phyloP scores from a whole-genome alignment of 75 land plant species.

The Isoetes taiwanensis region DNA sequence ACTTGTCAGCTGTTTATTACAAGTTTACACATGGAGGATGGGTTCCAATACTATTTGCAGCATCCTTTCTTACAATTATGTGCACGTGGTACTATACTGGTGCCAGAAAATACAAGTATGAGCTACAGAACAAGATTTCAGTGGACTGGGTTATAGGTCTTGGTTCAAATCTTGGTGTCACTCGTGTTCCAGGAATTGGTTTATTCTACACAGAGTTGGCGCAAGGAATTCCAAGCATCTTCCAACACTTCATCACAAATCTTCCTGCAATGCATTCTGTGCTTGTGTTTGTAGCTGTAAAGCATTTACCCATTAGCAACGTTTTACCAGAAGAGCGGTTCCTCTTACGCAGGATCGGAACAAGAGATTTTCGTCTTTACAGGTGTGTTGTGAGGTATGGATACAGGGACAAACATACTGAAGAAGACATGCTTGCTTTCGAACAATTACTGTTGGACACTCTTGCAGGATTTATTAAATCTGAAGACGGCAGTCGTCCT shows the following conservation, averaged over 20 bases:
- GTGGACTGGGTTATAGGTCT: conserved; percentile 5
- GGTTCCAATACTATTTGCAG: not conserved
- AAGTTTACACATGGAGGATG: conserved; percentile 1
- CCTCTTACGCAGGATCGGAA: too few species aligned
- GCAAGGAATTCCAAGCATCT: not conserved
- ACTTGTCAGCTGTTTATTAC: not conserved
- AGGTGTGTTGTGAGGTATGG: conserved; percentile 78
- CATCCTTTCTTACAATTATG: conserved; percentile 1
- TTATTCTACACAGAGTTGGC: not conserved
- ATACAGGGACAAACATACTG: conserved; percentile 88
- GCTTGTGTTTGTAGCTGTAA: too few species aligned
- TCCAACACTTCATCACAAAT: not conserved
- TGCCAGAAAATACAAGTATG: not conserved
- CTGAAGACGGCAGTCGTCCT: conserved; percentile 66
- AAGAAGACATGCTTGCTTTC: conserved; percentile 66
- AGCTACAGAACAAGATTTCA: not conserved
- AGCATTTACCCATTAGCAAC: too few species aligned
- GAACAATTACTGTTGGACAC: conserved; percentile 81
- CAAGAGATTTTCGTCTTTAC: too few species aligned
- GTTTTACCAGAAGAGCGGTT: too few species aligned
- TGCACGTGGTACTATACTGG: not conserved
- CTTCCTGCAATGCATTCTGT: too few species aligned
- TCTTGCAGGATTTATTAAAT: conserved; percentile 60
- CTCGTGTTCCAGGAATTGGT: not conserved
- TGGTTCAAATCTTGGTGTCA: conserved; percentile 1